These are phyloP conservation scores for Flaveria trinervia DNA, from an alignment of 129 eudicot genomes.

Conservation along the genomic window DNA sequence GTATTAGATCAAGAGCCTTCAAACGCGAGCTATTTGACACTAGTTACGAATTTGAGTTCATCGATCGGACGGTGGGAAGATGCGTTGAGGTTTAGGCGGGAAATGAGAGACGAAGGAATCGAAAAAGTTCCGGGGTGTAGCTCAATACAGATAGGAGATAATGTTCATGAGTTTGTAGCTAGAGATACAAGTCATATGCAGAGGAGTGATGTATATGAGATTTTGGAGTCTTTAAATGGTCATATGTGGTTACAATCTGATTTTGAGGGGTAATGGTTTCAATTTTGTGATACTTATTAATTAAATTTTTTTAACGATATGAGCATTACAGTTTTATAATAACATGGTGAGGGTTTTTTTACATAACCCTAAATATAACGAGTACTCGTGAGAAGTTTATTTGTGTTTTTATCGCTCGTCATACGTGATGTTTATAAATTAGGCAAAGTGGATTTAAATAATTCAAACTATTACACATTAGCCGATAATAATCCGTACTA, in stretches of 20 bases:
- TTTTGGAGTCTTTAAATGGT: constrained; percentile 46
- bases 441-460: no score
- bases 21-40: constrained; percentile 49
- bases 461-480: no score
- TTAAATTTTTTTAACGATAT: no score
- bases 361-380: no score
- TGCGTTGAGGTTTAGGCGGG: constrained; percentile 48
- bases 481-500: no score
- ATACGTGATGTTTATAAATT: no score
- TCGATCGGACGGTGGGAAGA: constrained; percentile 61
- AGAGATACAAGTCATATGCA: constrained; percentile 55
- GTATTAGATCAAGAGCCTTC: constrained; percentile 50
- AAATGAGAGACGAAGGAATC: constrained; percentile 40
- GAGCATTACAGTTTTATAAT: no score
- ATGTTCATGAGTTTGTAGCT: constrained; percentile 65
- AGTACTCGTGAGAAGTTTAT: no score
- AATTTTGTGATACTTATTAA: no score
- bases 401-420: no score
- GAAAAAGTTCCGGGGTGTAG: constrained; percentile 69
- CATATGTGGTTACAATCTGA: constrained; percentile 37
- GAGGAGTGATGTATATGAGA: constrained; percentile 52
- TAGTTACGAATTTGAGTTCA: constrained; percentile 51
- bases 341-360: no score
- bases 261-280: neutral
- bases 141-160: constrained; percentile 54